phyloP scores from a whole-genome alignment of 2,329 filamentous ascomycete genomes.

The Ophiocordyceps camponoti-saundersi region DNA sequence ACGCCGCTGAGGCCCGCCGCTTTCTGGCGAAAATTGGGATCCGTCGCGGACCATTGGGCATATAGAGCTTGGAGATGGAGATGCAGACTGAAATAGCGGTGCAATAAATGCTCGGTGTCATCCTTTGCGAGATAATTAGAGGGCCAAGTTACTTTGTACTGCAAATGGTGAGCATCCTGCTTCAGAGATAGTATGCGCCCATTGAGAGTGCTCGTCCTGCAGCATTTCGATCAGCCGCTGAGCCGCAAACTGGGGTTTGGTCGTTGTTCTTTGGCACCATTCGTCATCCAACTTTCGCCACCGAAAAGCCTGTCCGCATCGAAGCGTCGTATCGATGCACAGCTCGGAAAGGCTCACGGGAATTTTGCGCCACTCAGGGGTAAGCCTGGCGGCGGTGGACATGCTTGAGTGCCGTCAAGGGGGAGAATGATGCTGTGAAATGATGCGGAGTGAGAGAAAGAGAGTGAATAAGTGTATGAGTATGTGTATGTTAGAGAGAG shows the following conservation, averaged over 20 bases:
- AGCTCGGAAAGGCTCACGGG: slow-evolving; percentile 71
- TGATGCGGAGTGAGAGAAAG: neutral
- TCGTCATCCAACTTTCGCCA: slow-evolving; percentile 77
- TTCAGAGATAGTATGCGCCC: slow-evolving; percentile 73
- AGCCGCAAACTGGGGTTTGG: neutral
- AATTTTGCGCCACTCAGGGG: slow-evolving; percentile 75
- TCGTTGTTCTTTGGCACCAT: slow-evolving; percentile 39
- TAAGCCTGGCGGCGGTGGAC: slow-evolving; percentile 23
- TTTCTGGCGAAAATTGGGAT: slow-evolving; percentile 76
- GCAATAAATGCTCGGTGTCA: slow-evolving; percentile 57
- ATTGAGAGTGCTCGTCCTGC: slow-evolving; percentile 67
- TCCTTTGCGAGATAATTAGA: slow-evolving; percentile 24
- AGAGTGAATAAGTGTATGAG: neutral
- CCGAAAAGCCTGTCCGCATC: slow-evolving; percentile 92
- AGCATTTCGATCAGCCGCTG: neutral
- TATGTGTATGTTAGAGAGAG: neutral
- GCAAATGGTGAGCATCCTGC: slow-evolving; percentile 62
- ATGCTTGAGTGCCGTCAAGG: neutral
- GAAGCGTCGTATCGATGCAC: slow-evolving; percentile 83
- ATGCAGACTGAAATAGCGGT: slow-evolving; percentile 73
- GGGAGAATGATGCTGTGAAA: neutral
- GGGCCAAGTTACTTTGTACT: slow-evolving; percentile 60
- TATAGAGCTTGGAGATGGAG: slow-evolving; percentile 67
- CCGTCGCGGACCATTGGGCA: slow-evolving; percentile 67
- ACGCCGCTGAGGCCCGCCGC: slow-evolving; percentile 81